Evolutionary conservation across 2,329 filamentous ascomycete genomes (phyloP), one percentile per base, ranked within the genome.

Genomic region (Hypocrella siamensis): DNA sequence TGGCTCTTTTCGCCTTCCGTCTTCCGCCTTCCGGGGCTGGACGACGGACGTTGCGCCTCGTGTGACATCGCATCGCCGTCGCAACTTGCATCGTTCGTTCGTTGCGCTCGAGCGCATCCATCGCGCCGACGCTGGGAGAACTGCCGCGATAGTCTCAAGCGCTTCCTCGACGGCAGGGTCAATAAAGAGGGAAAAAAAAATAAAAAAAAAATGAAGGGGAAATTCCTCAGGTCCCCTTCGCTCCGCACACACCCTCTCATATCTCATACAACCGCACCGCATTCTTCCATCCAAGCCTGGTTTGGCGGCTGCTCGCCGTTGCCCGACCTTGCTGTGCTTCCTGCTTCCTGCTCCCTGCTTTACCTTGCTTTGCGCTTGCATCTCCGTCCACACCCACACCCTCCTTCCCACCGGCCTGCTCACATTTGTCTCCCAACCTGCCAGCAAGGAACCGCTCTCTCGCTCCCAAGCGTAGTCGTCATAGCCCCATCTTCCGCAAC

Each of bases 341-440:
- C 21, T 24, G 21, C 3, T 8, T 24, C 8, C 21, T 12, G 21
- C 21, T 8, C 12, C 21, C 21, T 24, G 21, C 21, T 12, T 12
- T 24, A 12, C 3, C 21, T 24, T 24, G 3, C 21, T 25, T 30
- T 21, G 15, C 14, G n/a, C 19, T 31, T 21, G 28, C 33, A 31
- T 34, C 17, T 28, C 17, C 33, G 32, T 31, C 31, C 34, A 24
- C 21, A 24, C 8, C 21, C 8, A 22, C 21, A 12, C 8, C 21
- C 21, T 22, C 21, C 12, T 7, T 22, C 21, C 21, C 21, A 8
- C 12, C 21, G 21, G 21, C 21, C 12, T 22, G 21, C 33, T 28
- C 33, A 35, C 34, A 34, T 21, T 36, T 32, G 30, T 38, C 31
- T 39, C 38, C 38, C 39, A 41, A 35, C 34, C 37, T 26, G 22